phyloP scores from a whole-genome alignment of 305 asterid species.

The Nicotiana rustica region DNA sequence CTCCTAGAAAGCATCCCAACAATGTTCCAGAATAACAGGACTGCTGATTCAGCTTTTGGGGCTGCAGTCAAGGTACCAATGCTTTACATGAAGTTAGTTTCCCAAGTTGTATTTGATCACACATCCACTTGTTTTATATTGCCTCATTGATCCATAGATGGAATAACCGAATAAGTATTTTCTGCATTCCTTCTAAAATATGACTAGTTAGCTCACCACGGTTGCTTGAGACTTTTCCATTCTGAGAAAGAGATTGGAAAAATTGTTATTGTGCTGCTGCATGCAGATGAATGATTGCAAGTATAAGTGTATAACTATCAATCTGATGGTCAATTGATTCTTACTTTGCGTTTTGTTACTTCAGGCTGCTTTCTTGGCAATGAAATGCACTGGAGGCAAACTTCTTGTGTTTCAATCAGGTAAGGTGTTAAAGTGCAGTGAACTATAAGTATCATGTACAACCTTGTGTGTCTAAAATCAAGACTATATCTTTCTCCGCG shows the following conservation, averaged over 20 bases:
- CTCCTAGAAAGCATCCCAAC: slow-evolving; percentile 91
- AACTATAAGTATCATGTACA: background rate
- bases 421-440: slow-evolving; percentile 42
- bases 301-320: background rate
- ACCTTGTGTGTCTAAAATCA: slow-evolving; percentile 12
- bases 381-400: slow-evolving; percentile 97
- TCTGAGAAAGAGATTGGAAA: slow-evolving; percentile 20
- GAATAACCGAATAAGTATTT: background rate
- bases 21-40: slow-evolving; percentile 85
- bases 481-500: background rate
- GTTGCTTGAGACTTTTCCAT: slow-evolving; percentile 20
- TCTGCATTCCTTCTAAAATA: slow-evolving; percentile 22
- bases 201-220: background rate
- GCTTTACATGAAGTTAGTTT: background rate
- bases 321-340: slow-evolving; percentile 6
- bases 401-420: slow-evolving; percentile 98
- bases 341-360: slow-evolving; percentile 33
- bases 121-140: slow-evolving; percentile 25
- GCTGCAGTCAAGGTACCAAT: slow-evolving; percentile 89
- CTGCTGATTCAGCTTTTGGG: slow-evolving; percentile 94
- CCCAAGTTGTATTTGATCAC: background rate
- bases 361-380: slow-evolving; percentile 98
- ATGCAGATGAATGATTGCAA: slow-evolving; percentile 25
- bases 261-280: background rate
- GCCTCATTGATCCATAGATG: background rate